phyloP scores from a whole-genome alignment of 345 rosid genomes.

The Bruguiera parviflora region DNA sequence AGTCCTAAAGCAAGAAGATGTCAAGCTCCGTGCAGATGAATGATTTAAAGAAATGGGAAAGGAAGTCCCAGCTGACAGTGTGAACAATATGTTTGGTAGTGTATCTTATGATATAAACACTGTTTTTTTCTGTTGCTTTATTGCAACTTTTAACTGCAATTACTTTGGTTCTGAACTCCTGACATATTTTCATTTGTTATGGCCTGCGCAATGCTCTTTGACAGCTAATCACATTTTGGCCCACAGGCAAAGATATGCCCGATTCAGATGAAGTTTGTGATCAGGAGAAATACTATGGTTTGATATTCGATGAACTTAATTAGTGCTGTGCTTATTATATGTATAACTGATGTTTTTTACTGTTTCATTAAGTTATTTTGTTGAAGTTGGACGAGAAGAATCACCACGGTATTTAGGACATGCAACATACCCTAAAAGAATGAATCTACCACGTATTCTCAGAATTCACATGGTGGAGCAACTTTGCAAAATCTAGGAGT shows the following conservation, averaged over 20 bases:
- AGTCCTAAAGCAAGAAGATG: slow-evolving; percentile 31
- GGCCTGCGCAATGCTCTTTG: neutral
- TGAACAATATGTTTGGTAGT: slow-evolving; percentile 32
- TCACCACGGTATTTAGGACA: slow-evolving; percentile 27
- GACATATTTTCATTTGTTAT: neutral
- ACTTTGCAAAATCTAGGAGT: slow-evolving; percentile 11
- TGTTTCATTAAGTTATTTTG: slow-evolving; percentile 28
- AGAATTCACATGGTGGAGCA: neutral
- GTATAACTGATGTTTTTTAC: slow-evolving; percentile 8
- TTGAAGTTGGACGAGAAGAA: slow-evolving; percentile 23
- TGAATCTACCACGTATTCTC: slow-evolving; percentile 11
- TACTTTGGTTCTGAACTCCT: neutral
- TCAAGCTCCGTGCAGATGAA: slow-evolving; percentile 21
- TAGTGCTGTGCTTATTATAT: neutral
- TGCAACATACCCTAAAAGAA: slow-evolving; percentile 19
- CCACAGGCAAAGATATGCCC: slow-evolving; percentile 22
- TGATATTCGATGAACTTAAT: neutral
- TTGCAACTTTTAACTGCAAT: too few species aligned
- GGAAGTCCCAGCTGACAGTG: slow-evolving; percentile 30
- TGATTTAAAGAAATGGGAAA: slow-evolving; percentile 38
- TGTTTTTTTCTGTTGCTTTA: too few species aligned
- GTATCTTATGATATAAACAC: too few species aligned
- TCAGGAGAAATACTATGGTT: slow-evolving; percentile 13
- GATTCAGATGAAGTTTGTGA: slow-evolving; percentile 29
- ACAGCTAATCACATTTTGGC: slow-evolving; percentile 31